Base-by-base conservation (phyloP, 2,329 filamentous ascomycete species). In the Thielaviopsis euricoi region DNA sequence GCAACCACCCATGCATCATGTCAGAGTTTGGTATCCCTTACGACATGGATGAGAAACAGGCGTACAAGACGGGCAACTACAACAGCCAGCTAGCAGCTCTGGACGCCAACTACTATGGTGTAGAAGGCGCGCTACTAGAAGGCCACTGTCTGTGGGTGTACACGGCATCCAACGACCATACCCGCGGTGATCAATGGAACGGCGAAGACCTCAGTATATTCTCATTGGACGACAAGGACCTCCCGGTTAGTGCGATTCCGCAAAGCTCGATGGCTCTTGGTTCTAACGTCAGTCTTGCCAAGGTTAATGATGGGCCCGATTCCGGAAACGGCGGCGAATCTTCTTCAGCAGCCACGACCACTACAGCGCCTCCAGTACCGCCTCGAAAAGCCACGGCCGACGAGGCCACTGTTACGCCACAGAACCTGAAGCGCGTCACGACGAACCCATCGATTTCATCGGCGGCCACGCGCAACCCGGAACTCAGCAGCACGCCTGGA, bases 11-110 rank as follows among this genome's bases (percentile, higher is more conserved):
- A 0, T 89, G 89, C 64, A 72, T 98, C 4, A 82, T 96, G 69
- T 94, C 89, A 0, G 93, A 98, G 67, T 97, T 97, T 65, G 93
- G 93, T 7, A 96, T 98, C 60, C 93, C 93, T 0, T 98, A 95
- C 67, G 93, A 98, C 67, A 97, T 98, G 94, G 91, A 98, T 66
- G 84, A 95, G 63, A 90, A 95, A 70, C 78, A 93, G 66, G 93
- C 93, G 0, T 98, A 98, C 72, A 87, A 89, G 71, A 95, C 89
- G 6, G 93, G 94, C 7, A 87, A 98, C 69, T 98, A 95, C 70
- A 85, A 86, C 51, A 95, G 88, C 65, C 93, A 98, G 68, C 87
- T 86, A 37, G 82, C 87, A 1, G 93, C 93, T 6, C 85, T 98
- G 74, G 93, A 98, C 70, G 93, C 94, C 56, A 98, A 97, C 67